Conservation (phyloP, 257 asterid species). For the Rauvolfia tetraphylla region DNA sequence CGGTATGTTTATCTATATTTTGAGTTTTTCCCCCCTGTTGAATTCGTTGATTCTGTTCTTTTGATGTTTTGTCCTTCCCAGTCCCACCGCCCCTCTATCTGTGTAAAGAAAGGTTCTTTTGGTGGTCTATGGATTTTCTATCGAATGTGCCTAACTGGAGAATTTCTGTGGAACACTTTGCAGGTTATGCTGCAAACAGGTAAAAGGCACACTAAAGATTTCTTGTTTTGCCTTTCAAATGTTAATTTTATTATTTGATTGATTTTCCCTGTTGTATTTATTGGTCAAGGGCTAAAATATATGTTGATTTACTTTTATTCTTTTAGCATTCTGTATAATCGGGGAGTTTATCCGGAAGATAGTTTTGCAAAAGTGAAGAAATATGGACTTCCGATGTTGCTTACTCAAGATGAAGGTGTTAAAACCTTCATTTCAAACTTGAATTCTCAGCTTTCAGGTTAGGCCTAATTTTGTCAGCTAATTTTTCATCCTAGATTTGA, state of each 20-base stretch:
- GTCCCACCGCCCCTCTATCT: too few species aligned
- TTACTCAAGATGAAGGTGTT: constrained; percentile 91
- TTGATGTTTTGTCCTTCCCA: neutral
- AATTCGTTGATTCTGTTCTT: neutral
- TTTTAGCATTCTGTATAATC: constrained; percentile 61
- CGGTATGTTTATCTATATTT: constrained; percentile 33
- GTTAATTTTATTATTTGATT: neutral
- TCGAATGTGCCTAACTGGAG: constrained; percentile 16
- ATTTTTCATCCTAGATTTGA: neutral
- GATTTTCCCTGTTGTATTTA: constrained; percentile 11
- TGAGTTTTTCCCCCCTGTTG: neutral
- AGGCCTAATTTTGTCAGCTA: constrained; percentile 6
- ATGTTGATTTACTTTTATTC: neutral
- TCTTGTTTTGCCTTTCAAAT: neutral
- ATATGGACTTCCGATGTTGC: constrained; percentile 89
- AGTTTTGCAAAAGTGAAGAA: constrained; percentile 86
- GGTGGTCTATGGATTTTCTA: neutral
- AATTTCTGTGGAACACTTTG: constrained; percentile 16
- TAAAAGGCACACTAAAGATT: constrained; percentile 6
- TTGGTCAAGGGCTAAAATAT: neutral
- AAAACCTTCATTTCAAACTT: constrained; percentile 82
- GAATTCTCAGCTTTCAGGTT: constrained; percentile 90
- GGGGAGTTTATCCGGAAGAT: constrained; percentile 89
- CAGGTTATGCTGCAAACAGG: constrained; percentile 98
- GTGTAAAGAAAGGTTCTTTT: neutral